Base-by-base conservation (phyloP, 768 basidiomycete species). In the Tylopilus plumbeoviolaceoides region DNA sequence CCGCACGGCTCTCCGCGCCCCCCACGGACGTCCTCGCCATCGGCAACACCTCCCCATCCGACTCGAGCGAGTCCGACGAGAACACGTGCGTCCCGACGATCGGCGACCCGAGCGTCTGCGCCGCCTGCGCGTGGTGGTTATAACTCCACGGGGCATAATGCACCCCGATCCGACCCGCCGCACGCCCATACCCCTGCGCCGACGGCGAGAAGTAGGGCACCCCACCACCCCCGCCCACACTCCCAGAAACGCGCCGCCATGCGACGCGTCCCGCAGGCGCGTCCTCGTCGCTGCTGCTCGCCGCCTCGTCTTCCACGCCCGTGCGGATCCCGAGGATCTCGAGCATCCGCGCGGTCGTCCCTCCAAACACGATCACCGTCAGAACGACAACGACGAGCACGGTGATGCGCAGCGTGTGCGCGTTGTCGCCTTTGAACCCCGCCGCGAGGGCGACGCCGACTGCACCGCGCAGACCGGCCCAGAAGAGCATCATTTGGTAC, bases 401-500 rank as follows among this genome's bases (percentile, higher is more conserved):
- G 0, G 97, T 98, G 43, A 86, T 97, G 31, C 94, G 78, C 47
- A 99, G 78, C 38, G 90, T 91, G 61, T 91, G 84, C 0, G 92
- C 92, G 64, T 95, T 95, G 27, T 83, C 78, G n/a, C 97, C 95
- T 52, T 86, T 86, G 77, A 99, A 95, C 3, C 95, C 95, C 2
- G 93, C 90, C 1, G 97, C 97, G 28, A 99, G 82, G 4, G 97
- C 97, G 20, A 99, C 97, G 36, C 97, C 97, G 40, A 99, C 97
- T 0, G 97, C 97, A 33, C 97, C 97, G 27, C 97, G 79, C 49
- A 99, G 73, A 6, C 95, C 95, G 1, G 95, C 95, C 97, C 95
- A 99, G 72, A 98, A 98, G 15, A 98, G 74, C 94, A 98, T 97
- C 91, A 98, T 95, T 63, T 98, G 95, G 64, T 99, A 98, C 11